Conservation (phyloP, 2,329 filamentous ascomycete species). For the Neofusicoccum kwambonambiense region DNA sequence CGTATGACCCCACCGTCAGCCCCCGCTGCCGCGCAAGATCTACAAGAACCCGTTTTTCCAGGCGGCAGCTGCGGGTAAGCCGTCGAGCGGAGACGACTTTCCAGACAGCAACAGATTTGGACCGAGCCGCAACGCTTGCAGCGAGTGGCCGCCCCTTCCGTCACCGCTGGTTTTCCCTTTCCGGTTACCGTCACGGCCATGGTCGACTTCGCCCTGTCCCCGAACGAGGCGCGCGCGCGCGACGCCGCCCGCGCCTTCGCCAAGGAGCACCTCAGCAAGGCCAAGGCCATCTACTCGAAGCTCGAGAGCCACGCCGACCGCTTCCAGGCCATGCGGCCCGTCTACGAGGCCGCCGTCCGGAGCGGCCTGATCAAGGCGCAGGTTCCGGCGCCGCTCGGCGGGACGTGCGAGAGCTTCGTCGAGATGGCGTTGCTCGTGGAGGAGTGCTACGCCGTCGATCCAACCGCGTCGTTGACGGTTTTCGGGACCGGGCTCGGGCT, state of each 20-base stretch:
- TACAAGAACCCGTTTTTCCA: too few species aligned
- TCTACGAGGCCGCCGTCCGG: conserved; percentile 46
- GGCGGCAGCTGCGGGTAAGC: too few species aligned
- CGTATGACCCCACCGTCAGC: too few species aligned
- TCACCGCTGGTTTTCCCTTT: too few species aligned
- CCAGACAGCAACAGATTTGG: too few species aligned
- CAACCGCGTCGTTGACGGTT: conserved; percentile 50
- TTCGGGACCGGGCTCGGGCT: conserved; percentile 54
- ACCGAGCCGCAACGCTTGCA: too few species aligned
- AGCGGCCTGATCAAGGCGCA: conserved; percentile 51
- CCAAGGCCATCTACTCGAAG: conserved; percentile 28
- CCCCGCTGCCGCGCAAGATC: too few species aligned
- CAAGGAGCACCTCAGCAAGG: conserved; percentile 24
- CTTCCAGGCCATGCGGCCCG: conserved; percentile 49
- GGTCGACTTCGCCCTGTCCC: conserved; percentile 35
- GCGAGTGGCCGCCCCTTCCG: too few species aligned
- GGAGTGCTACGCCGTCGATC: conserved; percentile 54
- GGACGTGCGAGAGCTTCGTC: conserved; percentile 44
- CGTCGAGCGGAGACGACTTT: too few species aligned
- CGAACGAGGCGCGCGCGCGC: conserved; percentile 27
- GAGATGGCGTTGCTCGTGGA: conserved; percentile 54
- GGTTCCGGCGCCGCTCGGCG: conserved; percentile 48
- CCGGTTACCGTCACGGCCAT: conserved; percentile 12
- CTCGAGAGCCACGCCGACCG: conserved; percentile 30
- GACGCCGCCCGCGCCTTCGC: conserved; percentile 29